A percentile compares a stretch with the other conserved stretches of the same genome.
Evolutionary conservation across 2,329 filamentous ascomycete genomes (phyloP).

Genomic region (Arachnomyces sp.): DNA sequence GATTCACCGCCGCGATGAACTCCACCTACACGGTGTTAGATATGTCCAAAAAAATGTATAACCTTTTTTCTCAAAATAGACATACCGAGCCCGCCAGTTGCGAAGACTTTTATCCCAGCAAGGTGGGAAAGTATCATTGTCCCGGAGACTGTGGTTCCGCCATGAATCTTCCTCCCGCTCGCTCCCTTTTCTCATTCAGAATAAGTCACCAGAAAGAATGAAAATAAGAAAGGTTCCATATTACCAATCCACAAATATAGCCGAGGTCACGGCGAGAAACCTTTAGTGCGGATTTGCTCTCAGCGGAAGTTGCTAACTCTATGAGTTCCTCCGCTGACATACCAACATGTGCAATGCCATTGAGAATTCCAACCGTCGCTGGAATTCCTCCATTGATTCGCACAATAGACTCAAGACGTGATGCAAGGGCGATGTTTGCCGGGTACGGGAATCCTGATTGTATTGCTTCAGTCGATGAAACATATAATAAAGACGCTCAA

Average conservation of each 20-base stretch:
- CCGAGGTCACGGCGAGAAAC: slow-evolving; percentile 81
- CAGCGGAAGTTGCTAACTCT: slow-evolving; percentile 58
- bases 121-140: slow-evolving; percentile 85
- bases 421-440: slow-evolving; percentile 67
- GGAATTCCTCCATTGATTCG: slow-evolving; percentile 75
- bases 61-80: neutral
- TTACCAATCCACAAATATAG: slow-evolving; percentile 69
- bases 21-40: slow-evolving; percentile 47
- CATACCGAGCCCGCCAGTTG: slow-evolving; percentile 74
- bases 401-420: slow-evolving; percentile 71
- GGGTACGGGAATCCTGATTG: slow-evolving; percentile 59
- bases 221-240: neutral
- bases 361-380: slow-evolving; percentile 81
- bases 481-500: slow-evolving; percentile 1
- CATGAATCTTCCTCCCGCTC: slow-evolving; percentile 63
- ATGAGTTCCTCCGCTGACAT: slow-evolving; percentile 64
- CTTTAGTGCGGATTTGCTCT: slow-evolving; percentile 64
- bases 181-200: slow-evolving; percentile 44
- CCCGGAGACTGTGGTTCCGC: slow-evolving; percentile 86
- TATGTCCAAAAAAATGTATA: slow-evolving; percentile 12
- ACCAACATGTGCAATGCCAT: slow-evolving; percentile 76
- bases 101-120: slow-evolving; percentile 86
- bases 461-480: neutral
- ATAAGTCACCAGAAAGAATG: neutral
- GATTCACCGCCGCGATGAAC: slow-evolving; percentile 83